Percentiles rank a stretch among this genome's conserved stretches.
Conservation (phyloP, 2,329 filamentous ascomycete species). For the Capronia epimyces region DNA sequence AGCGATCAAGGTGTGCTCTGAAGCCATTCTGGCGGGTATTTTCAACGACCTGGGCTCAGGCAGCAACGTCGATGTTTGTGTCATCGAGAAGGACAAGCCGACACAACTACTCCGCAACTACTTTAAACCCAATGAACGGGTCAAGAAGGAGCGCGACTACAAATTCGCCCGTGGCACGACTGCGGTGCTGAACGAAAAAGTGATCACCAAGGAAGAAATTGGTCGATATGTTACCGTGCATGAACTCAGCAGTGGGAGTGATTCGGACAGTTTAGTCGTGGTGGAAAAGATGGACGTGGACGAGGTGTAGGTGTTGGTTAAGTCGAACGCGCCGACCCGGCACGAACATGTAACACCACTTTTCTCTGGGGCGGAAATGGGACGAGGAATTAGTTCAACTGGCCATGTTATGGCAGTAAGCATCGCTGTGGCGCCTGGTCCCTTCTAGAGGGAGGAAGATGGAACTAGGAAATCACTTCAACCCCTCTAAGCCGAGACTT, state of each 20-base stretch:
- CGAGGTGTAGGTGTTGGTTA: conserved; percentile 22
- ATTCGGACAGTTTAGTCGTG: conserved; percentile 53
- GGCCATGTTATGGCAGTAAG: neutral
- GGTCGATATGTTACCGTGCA: conserved; percentile 90
- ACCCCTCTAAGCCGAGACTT: too few species aligned
- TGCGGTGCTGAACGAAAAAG: conserved; percentile 89
- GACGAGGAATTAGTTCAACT: neutral
- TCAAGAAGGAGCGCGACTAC: conserved; percentile 89
- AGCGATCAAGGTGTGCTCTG: conserved; percentile 73
- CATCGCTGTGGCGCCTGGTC: neutral
- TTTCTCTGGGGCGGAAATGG: neutral
- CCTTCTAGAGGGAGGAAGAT: neutral
- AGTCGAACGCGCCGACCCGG: neutral
- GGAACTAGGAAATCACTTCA: neutral
- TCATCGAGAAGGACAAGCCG: conserved; percentile 94
- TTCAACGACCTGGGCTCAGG: conserved; percentile 97
- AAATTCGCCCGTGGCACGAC: conserved; percentile 88
- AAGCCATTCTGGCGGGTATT: conserved; percentile 93
- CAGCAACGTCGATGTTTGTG: conserved; percentile 92
- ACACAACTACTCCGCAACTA: conserved; percentile 80
- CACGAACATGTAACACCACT: conserved; percentile 12
- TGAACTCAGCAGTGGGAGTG: conserved; percentile 57
- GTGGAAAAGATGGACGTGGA: conserved; percentile 64
- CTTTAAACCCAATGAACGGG: conserved; percentile 86
- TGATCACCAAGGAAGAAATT: conserved; percentile 90